Evolutionary conservation across 805 yeast genomes (phyloP).

Genomic region (Saturnispora dispora): DNA sequence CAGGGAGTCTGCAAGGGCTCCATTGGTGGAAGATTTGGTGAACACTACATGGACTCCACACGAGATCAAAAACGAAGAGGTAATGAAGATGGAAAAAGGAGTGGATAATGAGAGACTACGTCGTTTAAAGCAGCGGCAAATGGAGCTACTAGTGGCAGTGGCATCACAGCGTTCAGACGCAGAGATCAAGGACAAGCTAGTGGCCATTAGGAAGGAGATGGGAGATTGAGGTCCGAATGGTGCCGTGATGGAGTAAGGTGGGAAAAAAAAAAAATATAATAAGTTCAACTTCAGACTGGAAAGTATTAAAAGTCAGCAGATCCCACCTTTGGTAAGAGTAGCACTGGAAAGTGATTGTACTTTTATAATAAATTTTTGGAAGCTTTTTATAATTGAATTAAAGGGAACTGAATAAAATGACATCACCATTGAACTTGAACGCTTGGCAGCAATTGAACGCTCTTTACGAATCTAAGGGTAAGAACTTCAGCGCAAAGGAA

Average conservation of each 20-base stretch:
- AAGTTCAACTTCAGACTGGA: not conserved
- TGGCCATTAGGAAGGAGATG: not conserved
- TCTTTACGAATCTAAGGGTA: conserved; percentile 62
- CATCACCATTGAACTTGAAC: conserved; percentile 48
- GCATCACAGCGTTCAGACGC: conserved; percentile 3
- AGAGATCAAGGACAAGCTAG: not conserved
- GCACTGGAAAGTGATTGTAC: too few species aligned
- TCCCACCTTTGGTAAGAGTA: not conserved
- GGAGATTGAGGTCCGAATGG: not conserved
- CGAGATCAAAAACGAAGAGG: not conserved
- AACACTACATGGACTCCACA: conserved; percentile 3
- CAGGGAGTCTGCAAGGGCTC: not conserved
- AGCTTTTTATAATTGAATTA: not conserved
- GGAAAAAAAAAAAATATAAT: not conserved
- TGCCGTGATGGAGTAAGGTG: not conserved
- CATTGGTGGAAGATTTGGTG: not conserved
- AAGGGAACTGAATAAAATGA: conserved; percentile 14
- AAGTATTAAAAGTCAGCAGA: not conserved
- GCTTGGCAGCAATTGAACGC: conserved; percentile 76
- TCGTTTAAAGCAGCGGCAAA: conserved; percentile 1
- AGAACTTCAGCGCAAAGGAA: conserved; percentile 60
- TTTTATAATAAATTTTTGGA: not conserved
- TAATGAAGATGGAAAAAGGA: not conserved
- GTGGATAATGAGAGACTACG: not conserved
- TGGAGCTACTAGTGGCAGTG: conserved; percentile 5